A percentile compares a stretch with the other conserved stretches of the same genome.
phyloP scores from a whole-genome alignment of 306 rosid species.

The Cucumis sativus region Cucumber_9930_V3 NC_026658.2:7016001-7016500 shows the following conservation, averaged over 20 bases:
- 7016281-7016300: constrained; percentile 42
- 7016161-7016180: constrained; percentile 27
- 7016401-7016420: constrained; percentile 35
- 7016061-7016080: constrained; percentile 41
- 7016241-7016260: constrained; percentile 30
- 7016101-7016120: constrained; percentile 36
- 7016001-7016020: constrained; percentile 47
- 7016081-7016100: constrained; percentile 28
- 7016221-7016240: constrained; percentile 34
- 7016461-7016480: constrained; percentile 25
- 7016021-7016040: constrained; percentile 31
- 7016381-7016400: constrained; percentile 39
- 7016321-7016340: constrained; percentile 27
- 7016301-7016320: constrained; percentile 45
- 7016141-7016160: constrained; percentile 31
- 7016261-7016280: constrained; percentile 25
- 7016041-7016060: constrained; percentile 32
- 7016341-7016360: constrained; percentile 27
- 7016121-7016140: constrained; percentile 34
- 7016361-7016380: constrained; percentile 27
- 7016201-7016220: constrained; percentile 54
- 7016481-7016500: constrained; percentile 34
- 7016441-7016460: constrained; percentile 20
- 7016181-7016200: constrained; percentile 41
- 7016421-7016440: constrained; percentile 34